Base-by-base conservation (phyloP, 805 yeast species). In the Metschnikowia picachoensis region DNA sequence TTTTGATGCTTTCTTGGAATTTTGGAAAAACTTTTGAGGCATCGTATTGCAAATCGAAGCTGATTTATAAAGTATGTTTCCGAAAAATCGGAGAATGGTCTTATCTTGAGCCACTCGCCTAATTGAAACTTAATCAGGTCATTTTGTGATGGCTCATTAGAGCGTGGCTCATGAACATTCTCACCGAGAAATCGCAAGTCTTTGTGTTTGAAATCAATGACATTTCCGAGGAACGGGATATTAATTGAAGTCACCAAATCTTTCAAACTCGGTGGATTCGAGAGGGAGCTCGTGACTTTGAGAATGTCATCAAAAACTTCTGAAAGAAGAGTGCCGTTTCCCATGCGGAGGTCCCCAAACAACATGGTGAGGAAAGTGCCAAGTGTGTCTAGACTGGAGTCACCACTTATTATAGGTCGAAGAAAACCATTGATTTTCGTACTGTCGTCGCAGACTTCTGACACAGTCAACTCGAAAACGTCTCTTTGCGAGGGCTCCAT, bases 31-130 rank as follows among this genome's bases (percentile, higher is more conserved):
- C 32, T 30, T 9, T 35, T 36, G 10, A 55, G 41, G 31, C 43
- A 44, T 11, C 35, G 42, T 31, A 48, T 47, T 5, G 44, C 53
- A 33, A 46, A 43, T 5, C 33, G 37, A 11, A 55, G 43, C 17
- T 46, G 49, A 15, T 55, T 54, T 33, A 51, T 36, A 30, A 53
- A 54, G 35, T 52, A 60, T 3, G 57, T 44, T 35, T 60, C 61
- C 12, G 57, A 49, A 35, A 65, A 62, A 43, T 66, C 61, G 16
- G 55, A 52, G 42, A 70, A 68, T 0, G 76, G 76, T 37, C 60
- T 55, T 14, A 72, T 43, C 17, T 57, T 57, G 57, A 70, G 61
- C 76, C 76, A 72, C 46, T 68, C 67, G 8, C 55, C 49, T 13
- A 71, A 44, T 41, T 70, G 74, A 6, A 60, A 45, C 36, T 39